Evolutionary conservation across 148 eudicot species (phyloP), one percentile per base, ranked within the genome.

Genomic region (Chenopodium berlandieri): DNA sequence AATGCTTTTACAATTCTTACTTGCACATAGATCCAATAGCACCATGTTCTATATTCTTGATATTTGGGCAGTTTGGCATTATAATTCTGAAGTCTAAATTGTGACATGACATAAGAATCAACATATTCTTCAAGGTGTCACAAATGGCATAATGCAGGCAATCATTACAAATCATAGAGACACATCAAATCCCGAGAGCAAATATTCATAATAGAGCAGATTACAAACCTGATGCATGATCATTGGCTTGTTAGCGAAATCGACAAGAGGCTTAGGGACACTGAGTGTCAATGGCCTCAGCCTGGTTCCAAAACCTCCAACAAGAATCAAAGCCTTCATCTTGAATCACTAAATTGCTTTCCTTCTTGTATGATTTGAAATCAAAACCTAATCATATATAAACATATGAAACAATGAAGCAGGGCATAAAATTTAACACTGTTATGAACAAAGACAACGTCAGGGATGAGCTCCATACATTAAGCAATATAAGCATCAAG

Each of bases 291-390:
- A 81, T 60, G 99, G 99, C 91, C 98, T 92, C 88, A 96, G 81
- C 69, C 99, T 91, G 71, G 98, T 96, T 23, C 99, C 99, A 73
- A 92, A 96, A 1, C 99, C 99, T 83, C 99, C 99, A 83, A 94
- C 99, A 76, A 96, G 99, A 87, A 96, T 96, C 69, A 96, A 88
- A 40, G 99, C 99, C 94, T 96, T 96, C 99, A 96, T 95, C 81
- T 82, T 86, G 68, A 75, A 80, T 69, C 58, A 75, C 73, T 67
- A 50, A 73, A 25, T 73, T 80, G 77, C 67, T 50, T 60, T 25
- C 27, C 67, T 83, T 48, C 70, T 84, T 83, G 80, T 44, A 14
- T 56, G 22, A 81, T 75, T 50, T 71, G 48, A 52, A 17, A 82
- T 47, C n/a, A 81, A 50, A 84, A 63, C 52, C 64, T 79, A 76